Evolutionary conservation across 2,329 filamentous ascomycete genomes (phyloP).

Genomic region (Neofusicoccum sp.): DNA sequence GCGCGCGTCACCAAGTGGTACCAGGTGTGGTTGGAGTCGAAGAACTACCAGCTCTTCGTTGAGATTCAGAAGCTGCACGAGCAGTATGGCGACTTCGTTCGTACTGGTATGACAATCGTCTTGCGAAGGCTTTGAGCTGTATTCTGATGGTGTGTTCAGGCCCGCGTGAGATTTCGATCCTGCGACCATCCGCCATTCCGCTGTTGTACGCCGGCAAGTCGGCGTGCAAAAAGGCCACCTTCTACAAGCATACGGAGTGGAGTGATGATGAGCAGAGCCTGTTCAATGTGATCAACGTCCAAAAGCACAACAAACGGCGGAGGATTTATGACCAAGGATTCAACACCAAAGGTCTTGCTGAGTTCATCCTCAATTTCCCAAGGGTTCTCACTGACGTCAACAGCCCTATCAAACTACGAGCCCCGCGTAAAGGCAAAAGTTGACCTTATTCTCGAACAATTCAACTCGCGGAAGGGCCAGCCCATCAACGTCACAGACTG

Average conservation of each 20-base stretch:
- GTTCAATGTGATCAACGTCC: conserved; percentile 25
- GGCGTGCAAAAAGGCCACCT: conserved; percentile 33
- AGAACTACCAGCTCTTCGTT: not conserved
- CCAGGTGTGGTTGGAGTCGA: not conserved
- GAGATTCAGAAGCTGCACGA: conserved; percentile 15
- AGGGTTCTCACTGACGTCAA: not conserved
- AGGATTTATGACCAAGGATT: conserved; percentile 35
- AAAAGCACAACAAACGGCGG: conserved; percentile 29
- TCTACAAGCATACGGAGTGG: conserved; percentile 25
- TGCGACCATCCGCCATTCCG: conserved; percentile 25
- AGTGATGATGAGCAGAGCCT: conserved; percentile 22
- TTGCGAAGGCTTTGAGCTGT: not conserved
- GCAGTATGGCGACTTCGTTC: conserved; percentile 18
- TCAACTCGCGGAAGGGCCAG: conserved; percentile 25
- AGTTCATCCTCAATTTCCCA: not conserved
- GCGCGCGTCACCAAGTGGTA: conserved; percentile 14
- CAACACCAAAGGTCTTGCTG: conserved; percentile 23
- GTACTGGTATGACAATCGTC: conserved; percentile 19
- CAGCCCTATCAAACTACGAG: conserved; percentile 26
- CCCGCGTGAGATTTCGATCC: conserved; percentile 28
- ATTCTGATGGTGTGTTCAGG: not conserved
- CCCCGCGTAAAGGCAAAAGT: conserved; percentile 34
- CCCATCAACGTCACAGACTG: conserved; percentile 31
- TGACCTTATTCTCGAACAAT: conserved; percentile 25
- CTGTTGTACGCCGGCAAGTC: conserved; percentile 31